These are phyloP conservation scores for Cyclanthera cordifolia DNA, from an alignment of 306 rosid species.

Conservation along the genomic window DNA sequence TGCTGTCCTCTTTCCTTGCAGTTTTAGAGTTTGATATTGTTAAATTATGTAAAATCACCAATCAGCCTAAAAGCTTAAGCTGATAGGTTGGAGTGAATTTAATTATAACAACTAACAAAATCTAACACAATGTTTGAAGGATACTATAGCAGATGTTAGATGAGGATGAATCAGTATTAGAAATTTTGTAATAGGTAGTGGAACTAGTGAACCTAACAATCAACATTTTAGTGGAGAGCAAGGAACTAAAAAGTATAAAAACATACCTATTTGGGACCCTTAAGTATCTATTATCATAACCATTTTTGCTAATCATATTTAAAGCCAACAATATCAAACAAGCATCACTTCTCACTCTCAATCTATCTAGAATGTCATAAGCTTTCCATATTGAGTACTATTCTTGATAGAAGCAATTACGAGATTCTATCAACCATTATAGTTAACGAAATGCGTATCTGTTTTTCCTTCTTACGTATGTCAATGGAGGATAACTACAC, in stretches of 20 bases:
- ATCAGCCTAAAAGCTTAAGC: too few species aligned
- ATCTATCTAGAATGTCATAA: constrained; percentile 1
- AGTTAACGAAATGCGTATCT: neutral
- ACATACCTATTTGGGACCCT: constrained; percentile 4
- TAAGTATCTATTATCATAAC: neutral
- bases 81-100: too few species aligned
- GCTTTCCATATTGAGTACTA: constrained; percentile 6
- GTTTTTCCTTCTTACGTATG: neutral
- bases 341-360: constrained; percentile 5
- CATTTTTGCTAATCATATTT: constrained; percentile 10
- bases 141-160: neutral
- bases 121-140: neutral
- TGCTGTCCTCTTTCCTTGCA: too few species aligned
- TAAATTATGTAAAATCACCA: too few species aligned
- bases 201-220: constrained; percentile 20
- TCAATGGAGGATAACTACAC: neutral
- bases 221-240: neutral
- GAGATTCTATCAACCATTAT: constrained; percentile 5
- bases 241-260: neutral
- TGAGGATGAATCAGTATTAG: neutral
- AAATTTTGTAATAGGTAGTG: constrained; percentile 11
- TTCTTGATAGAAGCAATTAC: constrained; percentile 5
- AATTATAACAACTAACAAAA: too few species aligned
- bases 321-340: constrained; percentile 15
- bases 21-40: too few species aligned